Percentiles rank a stretch among this genome's conserved stretches.
Evolutionary conservation across 192 early-diverging fungal species (phyloP).

Genomic region (Rhizoclosmatium globosum): DNA sequence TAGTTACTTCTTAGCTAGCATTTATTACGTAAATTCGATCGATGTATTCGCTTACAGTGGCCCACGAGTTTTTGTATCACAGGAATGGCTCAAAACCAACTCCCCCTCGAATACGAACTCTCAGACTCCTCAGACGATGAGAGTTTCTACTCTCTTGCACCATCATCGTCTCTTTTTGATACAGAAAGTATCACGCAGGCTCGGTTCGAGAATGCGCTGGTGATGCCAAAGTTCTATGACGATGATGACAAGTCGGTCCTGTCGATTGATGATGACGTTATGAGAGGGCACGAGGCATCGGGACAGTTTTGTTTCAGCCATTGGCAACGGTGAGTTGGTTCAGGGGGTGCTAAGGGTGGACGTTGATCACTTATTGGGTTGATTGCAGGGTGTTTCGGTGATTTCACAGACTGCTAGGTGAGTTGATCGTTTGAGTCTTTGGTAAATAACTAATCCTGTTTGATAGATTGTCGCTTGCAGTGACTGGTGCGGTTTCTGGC

Average conservation of each 20-base stretch:
- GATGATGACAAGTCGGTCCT: background rate
- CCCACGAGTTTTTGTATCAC: background rate
- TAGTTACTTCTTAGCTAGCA: background rate
- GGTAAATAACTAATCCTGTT: background rate
- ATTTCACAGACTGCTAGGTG: constrained; percentile 38
- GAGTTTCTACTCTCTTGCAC: constrained; percentile 14
- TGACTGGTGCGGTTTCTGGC: constrained; percentile 35
- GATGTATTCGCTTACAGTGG: background rate
- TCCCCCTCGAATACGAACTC: background rate
- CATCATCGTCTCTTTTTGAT: background rate
- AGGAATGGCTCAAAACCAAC: background rate
- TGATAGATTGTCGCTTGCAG: constrained; percentile 29
- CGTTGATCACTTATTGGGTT: background rate
- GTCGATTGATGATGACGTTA: constrained; percentile 26
- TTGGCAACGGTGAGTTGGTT: constrained; percentile 31
- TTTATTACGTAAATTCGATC: background rate
- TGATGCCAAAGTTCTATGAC: background rate
- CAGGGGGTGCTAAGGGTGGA: background rate
- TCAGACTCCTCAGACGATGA: constrained; percentile 23
- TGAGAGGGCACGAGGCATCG: constrained; percentile 12
- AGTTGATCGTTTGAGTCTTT: background rate
- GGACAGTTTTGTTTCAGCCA: constrained; percentile 28
- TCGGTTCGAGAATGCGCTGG: background rate
- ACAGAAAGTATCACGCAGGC: background rate
- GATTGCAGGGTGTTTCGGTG: constrained; percentile 37